These are phyloP conservation scores for Vaccinium darrowii DNA, from an alignment of 148 eudicot genomes.

Conservation along the genomic window DNA sequence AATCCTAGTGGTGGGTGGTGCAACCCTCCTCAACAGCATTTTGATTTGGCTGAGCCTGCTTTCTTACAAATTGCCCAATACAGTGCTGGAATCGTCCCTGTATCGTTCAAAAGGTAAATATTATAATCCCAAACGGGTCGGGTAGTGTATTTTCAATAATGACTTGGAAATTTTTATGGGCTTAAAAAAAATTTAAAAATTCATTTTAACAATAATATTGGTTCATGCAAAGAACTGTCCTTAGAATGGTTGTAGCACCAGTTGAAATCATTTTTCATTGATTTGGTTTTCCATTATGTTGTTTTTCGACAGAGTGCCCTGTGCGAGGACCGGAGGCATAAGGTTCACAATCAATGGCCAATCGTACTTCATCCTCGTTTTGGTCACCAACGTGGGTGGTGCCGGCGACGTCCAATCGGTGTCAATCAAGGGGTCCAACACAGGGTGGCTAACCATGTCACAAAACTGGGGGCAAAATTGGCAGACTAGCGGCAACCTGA, in stretches of 20 bases:
- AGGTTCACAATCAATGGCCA: conserved; percentile 41
- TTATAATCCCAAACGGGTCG: background rate
- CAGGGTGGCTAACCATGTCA: conserved; percentile 40
- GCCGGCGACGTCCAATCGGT: conserved; percentile 36
- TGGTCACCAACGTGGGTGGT: conserved; percentile 38
- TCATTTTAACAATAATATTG: background rate
- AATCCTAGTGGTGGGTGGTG: conserved; percentile 52
- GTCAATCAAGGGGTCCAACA: conserved; percentile 31
- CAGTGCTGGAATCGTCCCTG: conserved; percentile 33
- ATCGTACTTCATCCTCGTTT: conserved; percentile 38
- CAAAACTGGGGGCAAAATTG: conserved; percentile 44
- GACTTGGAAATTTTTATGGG: background rate
- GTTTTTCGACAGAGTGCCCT: conserved; percentile 28
- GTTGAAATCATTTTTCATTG: conserved; percentile 55
- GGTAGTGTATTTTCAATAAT: background rate
- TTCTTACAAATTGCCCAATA: conserved; percentile 44
- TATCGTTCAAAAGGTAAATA: background rate
- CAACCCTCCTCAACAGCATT: conserved; percentile 50
- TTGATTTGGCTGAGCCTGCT: conserved; percentile 49
- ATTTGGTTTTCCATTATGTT: background rate
- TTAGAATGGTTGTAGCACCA: background rate
- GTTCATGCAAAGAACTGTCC: background rate
- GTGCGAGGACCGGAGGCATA: conserved; percentile 35
- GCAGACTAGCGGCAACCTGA: conserved; percentile 35
- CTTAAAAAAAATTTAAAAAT: background rate